Base-by-base conservation (phyloP, 106 monocot genomes). In the Xerophyta viscosa region DNA sequence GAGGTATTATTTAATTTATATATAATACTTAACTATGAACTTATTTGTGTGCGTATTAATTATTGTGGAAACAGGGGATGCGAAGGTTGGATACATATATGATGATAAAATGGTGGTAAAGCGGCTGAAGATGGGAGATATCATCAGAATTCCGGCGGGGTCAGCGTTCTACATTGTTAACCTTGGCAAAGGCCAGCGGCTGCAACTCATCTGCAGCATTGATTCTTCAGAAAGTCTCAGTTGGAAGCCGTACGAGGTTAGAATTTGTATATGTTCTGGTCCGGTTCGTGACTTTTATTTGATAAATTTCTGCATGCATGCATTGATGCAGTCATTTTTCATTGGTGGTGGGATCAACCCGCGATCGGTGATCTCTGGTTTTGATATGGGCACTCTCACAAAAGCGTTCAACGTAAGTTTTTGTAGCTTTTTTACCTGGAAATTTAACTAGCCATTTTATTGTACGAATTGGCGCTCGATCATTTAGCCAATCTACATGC, bases 121-220 rank as follows among this genome's bases (percentile, higher is more conserved):
- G 58, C 61, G 73, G 9, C 66, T 88, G 9, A 94, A 77, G 49
- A 63, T 57, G 24, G 93, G 93, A 13, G 93, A 94, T 39, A 64
- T 94, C 60, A 66, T 78, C 42, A 58, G 57, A 8, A 81, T 94
- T 22, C 75, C 83, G 1, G 67, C 93, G 0, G 93, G 93, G 4
- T 84, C 79, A 14, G 55, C 83, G 25, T 94, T 94, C 78, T 94
- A 84, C 70, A 49, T 94, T 7, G 77, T 79, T 20, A 94, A 94
- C 72, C 65, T 72, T 4, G 80, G 84, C 21, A 70, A 63, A 41
- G 87, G 83, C 5, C 92, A 87, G 56, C 43, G 65, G 46, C 31
- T 92, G 8, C 76, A 77, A 27, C 71, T 92, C 50, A 80, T 92
- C 22, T 73, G 73, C 46, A 71, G 79, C 68, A 77, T 92, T 37